Conservation (phyloP, 106 monocot genomes). For the Dendrobium catenatum region DNA sequence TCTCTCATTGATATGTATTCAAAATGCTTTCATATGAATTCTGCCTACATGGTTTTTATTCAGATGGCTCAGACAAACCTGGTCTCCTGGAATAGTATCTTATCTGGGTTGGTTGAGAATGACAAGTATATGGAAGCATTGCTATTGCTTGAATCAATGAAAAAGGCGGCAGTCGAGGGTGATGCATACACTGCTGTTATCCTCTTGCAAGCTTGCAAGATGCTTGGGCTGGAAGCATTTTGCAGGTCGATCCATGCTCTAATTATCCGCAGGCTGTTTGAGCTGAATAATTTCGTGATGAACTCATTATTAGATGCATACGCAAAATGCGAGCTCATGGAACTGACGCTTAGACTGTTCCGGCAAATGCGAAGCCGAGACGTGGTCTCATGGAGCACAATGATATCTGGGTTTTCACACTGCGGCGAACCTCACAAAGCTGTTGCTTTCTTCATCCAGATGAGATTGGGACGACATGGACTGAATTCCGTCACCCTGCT, state of each 20-base stretch:
- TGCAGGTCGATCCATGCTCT: conserved; percentile 62
- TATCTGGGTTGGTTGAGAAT: conserved; percentile 52
- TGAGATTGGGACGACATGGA: conserved; percentile 21
- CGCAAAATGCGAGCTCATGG: conserved; percentile 44
- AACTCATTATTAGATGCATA: conserved; percentile 79
- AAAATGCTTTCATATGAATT: conserved; percentile 46
- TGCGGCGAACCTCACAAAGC: conserved; percentile 40
- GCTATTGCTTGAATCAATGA: conserved; percentile 34
- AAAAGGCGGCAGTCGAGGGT: conserved; percentile 4
- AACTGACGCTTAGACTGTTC: conserved; percentile 35
- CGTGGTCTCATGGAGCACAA: conserved; percentile 71
- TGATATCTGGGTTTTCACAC: conserved; percentile 45
- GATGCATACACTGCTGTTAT: conserved; percentile 67
- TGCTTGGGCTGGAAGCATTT: conserved; percentile 18
- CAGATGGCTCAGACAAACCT: conserved; percentile 35
- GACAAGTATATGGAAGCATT: conserved; percentile 41
- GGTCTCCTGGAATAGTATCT: conserved; percentile 83
- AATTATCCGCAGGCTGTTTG: conserved; percentile 25
- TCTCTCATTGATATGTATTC: conserved; percentile 78
- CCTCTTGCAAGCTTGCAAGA: conserved; percentile 55
- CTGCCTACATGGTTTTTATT: conserved; percentile 33
- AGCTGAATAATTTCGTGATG: conserved; percentile 23
- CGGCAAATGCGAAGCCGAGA: conserved; percentile 31
- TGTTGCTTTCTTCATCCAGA: conserved; percentile 38
- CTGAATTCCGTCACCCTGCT: conserved; percentile 57